Base-by-base conservation (phyloP, 306 rosid species). In the Amphicarpaea edgeworthii region DNA sequence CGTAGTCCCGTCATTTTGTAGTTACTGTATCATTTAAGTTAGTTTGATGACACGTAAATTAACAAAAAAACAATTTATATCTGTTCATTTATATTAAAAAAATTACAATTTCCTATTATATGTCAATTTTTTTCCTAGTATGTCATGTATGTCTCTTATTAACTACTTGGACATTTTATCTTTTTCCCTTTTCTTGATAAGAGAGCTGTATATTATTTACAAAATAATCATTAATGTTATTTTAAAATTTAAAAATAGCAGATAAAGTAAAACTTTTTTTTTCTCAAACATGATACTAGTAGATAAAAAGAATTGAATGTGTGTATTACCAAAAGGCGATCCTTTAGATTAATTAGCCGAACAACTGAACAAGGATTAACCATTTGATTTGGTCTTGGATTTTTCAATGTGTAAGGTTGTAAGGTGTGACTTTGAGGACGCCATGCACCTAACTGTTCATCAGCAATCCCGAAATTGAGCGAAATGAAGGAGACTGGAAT, bases 401-500 rank as follows among this genome's bases (percentile, higher is more conserved):
- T 51, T 51, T 2, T 21, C n/a, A 11, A 21, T 23, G 40, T 28
- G 42, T 59, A 24, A 57, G 38, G 37, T 4, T 26, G 43, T 30
- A 2, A 60, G 41, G 23, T 32, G 26, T 43, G 42, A 68, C 12
- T 41, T 76, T 66, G 59, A 49, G 53, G 54, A 19, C 6, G 28
- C 16, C 49, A 30, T 50, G n/a, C n/a, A n/a, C n/a, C 3, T 9
- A 37, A 53, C 0, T 53, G 64, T 37, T 71, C 30, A 58, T 73
- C 16, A n/a, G n/a, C n/a, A 66, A 54, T 43, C 60, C 65, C 53
- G 42, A 73, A 72, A 66, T 65, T 65, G 41, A 79, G 67, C 21
- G 26, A 49, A 51, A 7, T 17, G 78, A 83, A 46, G 75, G 71
- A 79, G 79, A 70, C 14, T n/a, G 34, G 80, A 70, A 61, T 55